phyloP scores from a whole-genome alignment of 331 rosid species.

The Quercus phellos region DNA sequence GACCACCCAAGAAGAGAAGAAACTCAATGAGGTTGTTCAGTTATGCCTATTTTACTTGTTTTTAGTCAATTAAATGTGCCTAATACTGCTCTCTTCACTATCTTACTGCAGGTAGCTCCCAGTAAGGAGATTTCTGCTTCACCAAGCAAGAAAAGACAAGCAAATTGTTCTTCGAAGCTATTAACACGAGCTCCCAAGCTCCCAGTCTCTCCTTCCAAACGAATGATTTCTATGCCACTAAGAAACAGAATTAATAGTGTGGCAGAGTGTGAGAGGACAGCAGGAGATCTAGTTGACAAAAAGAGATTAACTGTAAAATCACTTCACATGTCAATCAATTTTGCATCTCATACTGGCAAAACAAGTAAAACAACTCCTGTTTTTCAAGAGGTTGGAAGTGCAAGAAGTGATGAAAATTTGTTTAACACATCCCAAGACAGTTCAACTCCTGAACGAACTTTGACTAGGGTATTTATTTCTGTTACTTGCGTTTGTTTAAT shows the following conservation, averaged over 20 bases:
- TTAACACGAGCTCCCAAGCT: slow-evolving; percentile 28
- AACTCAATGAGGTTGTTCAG: slow-evolving; percentile 29
- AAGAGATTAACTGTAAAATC: slow-evolving; percentile 32
- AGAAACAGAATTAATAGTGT: slow-evolving; percentile 19
- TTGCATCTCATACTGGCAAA: slow-evolving; percentile 30
- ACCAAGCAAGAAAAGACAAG: slow-evolving; percentile 30
- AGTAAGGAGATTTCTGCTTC: slow-evolving; percentile 28
- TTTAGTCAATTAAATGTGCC: slow-evolving; percentile 3
- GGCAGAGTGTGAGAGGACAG: slow-evolving; percentile 33
- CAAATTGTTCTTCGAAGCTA: slow-evolving; percentile 33
- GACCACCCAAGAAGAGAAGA: slow-evolving; percentile 23
- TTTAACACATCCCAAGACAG: slow-evolving; percentile 24
- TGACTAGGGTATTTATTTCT: slow-evolving; percentile 41
- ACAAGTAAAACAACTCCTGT: slow-evolving; percentile 28
- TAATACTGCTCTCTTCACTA: background rate
- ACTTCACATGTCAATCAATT: slow-evolving; percentile 43
- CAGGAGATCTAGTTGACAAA: slow-evolving; percentile 28
- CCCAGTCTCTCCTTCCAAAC: slow-evolving; percentile 23
- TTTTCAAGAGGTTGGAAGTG: slow-evolving; percentile 32
- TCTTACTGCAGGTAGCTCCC: slow-evolving; percentile 33
- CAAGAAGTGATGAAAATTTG: slow-evolving; percentile 12
- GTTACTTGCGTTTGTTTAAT: background rate
- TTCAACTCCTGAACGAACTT: slow-evolving; percentile 24
- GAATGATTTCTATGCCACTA: slow-evolving; percentile 21
- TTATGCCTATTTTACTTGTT: background rate